phyloP scores from a whole-genome alignment of 306 rosid genomes.

The Dryas drummondii region DNA sequence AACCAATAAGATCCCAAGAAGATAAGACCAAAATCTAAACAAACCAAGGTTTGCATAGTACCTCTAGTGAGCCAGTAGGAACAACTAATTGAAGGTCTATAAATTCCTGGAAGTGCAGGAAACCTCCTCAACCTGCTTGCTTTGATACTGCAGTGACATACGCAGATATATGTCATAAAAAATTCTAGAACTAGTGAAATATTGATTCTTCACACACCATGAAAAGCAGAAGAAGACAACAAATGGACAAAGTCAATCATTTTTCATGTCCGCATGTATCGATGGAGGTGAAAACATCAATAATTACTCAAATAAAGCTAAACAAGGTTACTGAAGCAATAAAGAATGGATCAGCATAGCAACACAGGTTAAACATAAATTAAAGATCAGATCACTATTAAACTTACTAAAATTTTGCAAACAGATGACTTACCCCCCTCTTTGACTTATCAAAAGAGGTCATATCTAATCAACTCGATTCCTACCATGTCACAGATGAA shows the following conservation, averaged over 20 bases:
- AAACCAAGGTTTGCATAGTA: constrained; percentile 64
- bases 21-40: constrained; percentile 29
- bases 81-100: constrained; percentile 75
- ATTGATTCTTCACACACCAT: constrained; percentile 41
- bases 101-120: constrained; percentile 55
- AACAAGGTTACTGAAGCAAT: constrained; percentile 10
- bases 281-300: constrained; percentile 19
- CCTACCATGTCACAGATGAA: background rate
- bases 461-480: background rate
- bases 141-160: constrained; percentile 97
- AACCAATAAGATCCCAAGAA: background rate
- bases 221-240: constrained; percentile 27
- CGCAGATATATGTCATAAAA: constrained; percentile 77
- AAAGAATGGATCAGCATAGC: background rate
- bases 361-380: background rate
- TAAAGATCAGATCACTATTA: background rate
- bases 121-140: constrained; percentile 98
- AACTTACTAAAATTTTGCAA: constrained; percentile 2
- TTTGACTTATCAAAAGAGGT: background rate
- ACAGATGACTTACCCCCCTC: background rate
- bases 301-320: constrained; percentile 2
- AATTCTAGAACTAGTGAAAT: constrained; percentile 40
- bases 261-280: constrained; percentile 19
- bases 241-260: constrained; percentile 28
- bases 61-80: constrained; percentile 76